Conservation (phyloP, 495 filamentous ascomycete species). For the Daldinia concentrica region DNA sequence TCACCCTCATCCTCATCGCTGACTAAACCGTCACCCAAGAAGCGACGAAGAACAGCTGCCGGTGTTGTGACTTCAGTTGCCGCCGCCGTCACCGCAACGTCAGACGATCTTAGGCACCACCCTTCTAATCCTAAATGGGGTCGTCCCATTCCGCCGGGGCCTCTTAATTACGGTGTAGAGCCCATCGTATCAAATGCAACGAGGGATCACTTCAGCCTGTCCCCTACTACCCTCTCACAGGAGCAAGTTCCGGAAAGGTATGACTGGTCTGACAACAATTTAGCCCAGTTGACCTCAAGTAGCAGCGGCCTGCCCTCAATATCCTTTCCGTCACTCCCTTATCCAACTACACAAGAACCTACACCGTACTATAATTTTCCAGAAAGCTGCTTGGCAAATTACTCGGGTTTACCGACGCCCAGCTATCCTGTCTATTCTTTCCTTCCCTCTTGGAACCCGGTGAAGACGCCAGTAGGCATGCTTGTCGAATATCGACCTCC, state of each 20-base stretch:
- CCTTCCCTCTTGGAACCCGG: not conserved
- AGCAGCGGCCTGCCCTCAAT: not conserved
- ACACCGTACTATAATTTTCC: not conserved
- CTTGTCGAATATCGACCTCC: not conserved
- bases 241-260: constrained; percentile 13
- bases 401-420: constrained; percentile 1
- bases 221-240: constrained; percentile 23
- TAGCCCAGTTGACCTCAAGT: not conserved
- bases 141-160: constrained; percentile 1
- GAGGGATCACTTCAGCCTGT: constrained; percentile 28
- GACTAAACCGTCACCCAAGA: constrained; percentile 12
- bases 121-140: constrained; percentile 18
- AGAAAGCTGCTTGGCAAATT: not conserved
- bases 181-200: constrained; percentile 9
- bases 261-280: constrained; percentile 9
- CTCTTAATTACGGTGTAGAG: constrained; percentile 12
- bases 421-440: not conserved
- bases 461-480: constrained; percentile 14
- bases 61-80: constrained; percentile 17
- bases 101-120: constrained; percentile 21
- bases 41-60: constrained; percentile 17
- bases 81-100: constrained; percentile 12
- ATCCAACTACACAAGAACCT: constrained; percentile 5
- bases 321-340: constrained; percentile 10
- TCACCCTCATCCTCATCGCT: constrained; percentile 14